A percentile compares a stretch with the other conserved stretches of the same genome.
Conservation (phyloP, 2,329 filamentous ascomycete species). For the Fusarium cyanostomum region DNA sequence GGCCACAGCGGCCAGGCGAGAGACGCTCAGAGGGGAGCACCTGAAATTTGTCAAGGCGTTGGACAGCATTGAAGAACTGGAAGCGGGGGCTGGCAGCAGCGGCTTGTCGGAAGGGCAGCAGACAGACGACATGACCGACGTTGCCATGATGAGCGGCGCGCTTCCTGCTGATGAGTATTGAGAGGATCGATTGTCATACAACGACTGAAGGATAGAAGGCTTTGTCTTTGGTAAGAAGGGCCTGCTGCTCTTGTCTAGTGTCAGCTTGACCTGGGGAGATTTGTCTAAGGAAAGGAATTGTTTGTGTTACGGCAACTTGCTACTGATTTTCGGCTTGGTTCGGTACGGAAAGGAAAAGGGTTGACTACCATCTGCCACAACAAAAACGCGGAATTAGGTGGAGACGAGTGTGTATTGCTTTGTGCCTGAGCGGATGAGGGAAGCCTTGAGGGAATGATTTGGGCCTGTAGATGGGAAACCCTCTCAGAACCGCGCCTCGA, state of each 20-base stretch:
- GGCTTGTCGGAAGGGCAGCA: constrained; percentile 29
- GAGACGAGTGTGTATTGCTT: not conserved
- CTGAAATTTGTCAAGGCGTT: constrained; percentile 60
- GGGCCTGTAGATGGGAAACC: not conserved
- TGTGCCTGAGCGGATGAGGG: not conserved
- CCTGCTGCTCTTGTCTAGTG: not conserved
- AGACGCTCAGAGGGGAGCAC: constrained; percentile 54
- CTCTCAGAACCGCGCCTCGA: not conserved
- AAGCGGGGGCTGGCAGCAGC: constrained; percentile 46
- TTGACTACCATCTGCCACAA: not conserved
- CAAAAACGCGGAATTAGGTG: not conserved
- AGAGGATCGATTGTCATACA: not conserved
- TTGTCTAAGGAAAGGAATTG: not conserved
- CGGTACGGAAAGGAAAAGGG: constrained; percentile 16
- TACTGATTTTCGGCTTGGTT: constrained; percentile 3
- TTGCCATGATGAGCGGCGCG: constrained; percentile 36
- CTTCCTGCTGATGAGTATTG: constrained; percentile 36
- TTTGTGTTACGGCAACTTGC: constrained; percentile 1
- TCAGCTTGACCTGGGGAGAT: not conserved
- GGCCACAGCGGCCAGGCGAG: constrained; percentile 52
- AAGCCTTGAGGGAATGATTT: not conserved
- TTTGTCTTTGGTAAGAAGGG: not conserved
- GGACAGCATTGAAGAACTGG: constrained; percentile 56
- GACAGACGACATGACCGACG: constrained; percentile 16
- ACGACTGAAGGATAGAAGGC: not conserved